These are phyloP conservation scores for Marasmius fiardii DNA, from an alignment of 1,284 basidiomycete genomes.

Conservation along the genomic window DNA sequence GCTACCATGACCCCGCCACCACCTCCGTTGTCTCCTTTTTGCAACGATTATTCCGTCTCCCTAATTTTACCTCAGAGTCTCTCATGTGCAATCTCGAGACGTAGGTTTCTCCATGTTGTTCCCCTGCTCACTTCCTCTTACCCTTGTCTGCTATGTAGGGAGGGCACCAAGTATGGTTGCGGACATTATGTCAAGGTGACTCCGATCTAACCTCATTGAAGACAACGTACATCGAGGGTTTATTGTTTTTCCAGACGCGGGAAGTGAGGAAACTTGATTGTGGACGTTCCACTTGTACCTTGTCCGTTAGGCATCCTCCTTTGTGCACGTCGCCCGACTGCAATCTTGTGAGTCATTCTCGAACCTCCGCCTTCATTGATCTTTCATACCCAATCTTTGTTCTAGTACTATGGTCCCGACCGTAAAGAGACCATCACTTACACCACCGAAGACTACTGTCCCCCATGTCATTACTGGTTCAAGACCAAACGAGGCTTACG, in stretches of 20 bases:
- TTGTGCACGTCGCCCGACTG: conserved; percentile 57
- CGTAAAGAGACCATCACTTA: conserved; percentile 53
- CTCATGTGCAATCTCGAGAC: conserved; percentile 73
- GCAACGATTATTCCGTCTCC: conserved; percentile 17
- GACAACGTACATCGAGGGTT: conserved; percentile 14
- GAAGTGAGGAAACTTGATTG: conserved; percentile 65
- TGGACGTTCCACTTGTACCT: conserved; percentile 50
- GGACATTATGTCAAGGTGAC: conserved; percentile 53
- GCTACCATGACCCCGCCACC: background rate
- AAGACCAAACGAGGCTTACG: conserved; percentile 32
- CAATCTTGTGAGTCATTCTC: conserved; percentile 34
- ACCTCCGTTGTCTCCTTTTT: conserved; percentile 2
- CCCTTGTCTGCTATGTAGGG: conserved; percentile 37
- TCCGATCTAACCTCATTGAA: conserved; percentile 14
- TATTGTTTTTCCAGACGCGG: conserved; percentile 42
- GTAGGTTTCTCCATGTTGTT: conserved; percentile 34
- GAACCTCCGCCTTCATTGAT: conserved; percentile 10
- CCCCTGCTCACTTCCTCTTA: background rate
- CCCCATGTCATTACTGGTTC: conserved; percentile 64
- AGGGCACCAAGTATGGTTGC: conserved; percentile 73
- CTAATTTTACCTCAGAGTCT: conserved; percentile 2
- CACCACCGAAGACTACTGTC: conserved; percentile 54
- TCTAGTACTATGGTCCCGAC: conserved; percentile 69
- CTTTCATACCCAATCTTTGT: conserved; percentile 10
- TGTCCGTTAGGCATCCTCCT: conserved; percentile 50